phyloP scores from a whole-genome alignment of 2,329 filamentous ascomycete species.

The Pyricularia pennisetigena region DNA sequence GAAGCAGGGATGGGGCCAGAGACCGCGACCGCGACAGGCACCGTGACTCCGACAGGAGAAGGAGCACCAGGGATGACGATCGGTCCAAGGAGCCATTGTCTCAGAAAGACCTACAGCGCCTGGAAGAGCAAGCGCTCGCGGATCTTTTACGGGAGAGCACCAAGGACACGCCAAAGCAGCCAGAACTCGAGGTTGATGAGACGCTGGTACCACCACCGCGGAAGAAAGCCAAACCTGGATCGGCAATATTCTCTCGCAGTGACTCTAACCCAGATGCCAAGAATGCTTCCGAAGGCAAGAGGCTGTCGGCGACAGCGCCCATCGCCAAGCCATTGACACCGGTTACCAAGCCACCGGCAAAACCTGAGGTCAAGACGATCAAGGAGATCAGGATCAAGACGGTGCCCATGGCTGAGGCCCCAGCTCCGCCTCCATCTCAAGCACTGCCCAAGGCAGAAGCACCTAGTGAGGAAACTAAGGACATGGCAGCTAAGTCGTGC shows the following conservation, averaged over 20 bases:
- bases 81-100: constrained; percentile 41
- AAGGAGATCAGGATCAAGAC: constrained; percentile 15
- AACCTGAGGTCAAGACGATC: background rate
- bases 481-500: constrained; percentile 14
- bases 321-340: background rate
- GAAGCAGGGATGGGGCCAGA: constrained; percentile 19
- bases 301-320: background rate
- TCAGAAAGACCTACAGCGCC: constrained; percentile 45
- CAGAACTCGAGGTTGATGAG: constrained; percentile 46
- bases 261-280: constrained; percentile 16
- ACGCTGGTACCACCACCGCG: constrained; percentile 45
- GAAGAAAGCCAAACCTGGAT: constrained; percentile 37
- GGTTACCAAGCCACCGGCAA: background rate
- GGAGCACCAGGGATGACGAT: constrained; percentile 22
- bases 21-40: constrained; percentile 21
- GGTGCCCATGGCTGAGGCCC: constrained; percentile 11
- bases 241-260: constrained; percentile 32
- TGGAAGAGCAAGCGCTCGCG: constrained; percentile 48
- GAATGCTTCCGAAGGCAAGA: constrained; percentile 8
- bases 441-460: constrained; percentile 11
- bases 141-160: constrained; percentile 51
- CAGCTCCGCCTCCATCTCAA: constrained; percentile 6
- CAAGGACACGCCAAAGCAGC: constrained; percentile 34
- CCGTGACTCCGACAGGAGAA: constrained; percentile 16
- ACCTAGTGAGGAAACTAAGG: constrained; percentile 9